These are phyloP conservation scores for Phytophthora crassamura DNA, from an alignment of 352 stramenopile species.

Conservation along the genomic window DNA sequence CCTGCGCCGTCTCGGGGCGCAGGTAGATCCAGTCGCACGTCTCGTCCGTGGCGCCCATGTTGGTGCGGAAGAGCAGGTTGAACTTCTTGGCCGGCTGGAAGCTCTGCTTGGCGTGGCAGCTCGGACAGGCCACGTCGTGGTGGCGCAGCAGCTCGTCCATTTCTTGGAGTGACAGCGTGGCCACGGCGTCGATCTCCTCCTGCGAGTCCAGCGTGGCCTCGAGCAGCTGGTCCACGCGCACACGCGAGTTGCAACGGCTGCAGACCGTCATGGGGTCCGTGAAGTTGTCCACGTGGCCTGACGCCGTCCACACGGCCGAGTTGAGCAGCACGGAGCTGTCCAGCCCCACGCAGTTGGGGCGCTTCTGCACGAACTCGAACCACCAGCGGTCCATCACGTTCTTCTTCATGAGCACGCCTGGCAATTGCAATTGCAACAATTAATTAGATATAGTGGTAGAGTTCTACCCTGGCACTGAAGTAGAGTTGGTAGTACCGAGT, in stretches of 20 bases:
- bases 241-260: slow-evolving; percentile 90
- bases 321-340: slow-evolving; percentile 97
- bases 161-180: slow-evolving; percentile 55
- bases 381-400: slow-evolving; percentile 98
- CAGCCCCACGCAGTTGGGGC: slow-evolving; percentile 95
- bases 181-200: slow-evolving; percentile 56
- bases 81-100: slow-evolving; percentile 93
- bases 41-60: slow-evolving; percentile 93
- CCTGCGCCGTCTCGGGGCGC: slow-evolving; percentile 97
- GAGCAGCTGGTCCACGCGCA: slow-evolving; percentile 79
- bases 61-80: slow-evolving; percentile 98
- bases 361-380: slow-evolving; percentile 95
- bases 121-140: slow-evolving; percentile 64
- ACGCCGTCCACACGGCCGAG: slow-evolving; percentile 94
- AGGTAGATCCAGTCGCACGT: slow-evolving; percentile 94
- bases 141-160: slow-evolving; percentile 65
- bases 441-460: neutral
- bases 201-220: slow-evolving; percentile 54
- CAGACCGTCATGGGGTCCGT: slow-evolving; percentile 98
- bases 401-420: slow-evolving; percentile 95
- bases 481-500: slow-evolving; percentile 40
- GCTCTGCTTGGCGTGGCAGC: slow-evolving; percentile 49
- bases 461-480: too few relatives aligned
- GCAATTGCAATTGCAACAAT: slow-evolving; percentile 8
- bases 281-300: slow-evolving; percentile 97